phyloP scores from a whole-genome alignment of 768 basidiomycete genomes.

The Neoboletus subvelutipes region DNA sequence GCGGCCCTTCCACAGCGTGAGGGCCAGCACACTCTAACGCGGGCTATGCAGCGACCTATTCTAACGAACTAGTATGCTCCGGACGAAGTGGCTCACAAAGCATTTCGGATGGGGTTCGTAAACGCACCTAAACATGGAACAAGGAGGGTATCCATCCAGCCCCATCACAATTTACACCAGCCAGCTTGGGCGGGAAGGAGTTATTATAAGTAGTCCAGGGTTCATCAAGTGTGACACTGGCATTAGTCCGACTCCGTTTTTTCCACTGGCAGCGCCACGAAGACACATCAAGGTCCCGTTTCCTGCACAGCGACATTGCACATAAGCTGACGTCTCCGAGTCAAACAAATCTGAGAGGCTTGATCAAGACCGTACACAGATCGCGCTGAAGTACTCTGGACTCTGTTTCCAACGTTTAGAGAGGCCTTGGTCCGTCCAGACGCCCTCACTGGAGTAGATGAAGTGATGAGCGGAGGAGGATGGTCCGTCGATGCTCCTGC shows the following conservation, averaged over 20 bases:
- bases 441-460: neutral
- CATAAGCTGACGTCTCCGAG: neutral
- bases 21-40: conserved; percentile 36
- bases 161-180: neutral
- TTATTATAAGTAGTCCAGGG: neutral
- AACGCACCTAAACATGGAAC: neutral
- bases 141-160: neutral
- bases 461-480: neutral
- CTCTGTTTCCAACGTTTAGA: too few relatives aligned
- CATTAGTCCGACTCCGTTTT: too few relatives aligned
- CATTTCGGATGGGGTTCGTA: neutral
- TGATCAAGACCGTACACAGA: too few relatives aligned
- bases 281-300: too few relatives aligned
- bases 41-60: too few relatives aligned
- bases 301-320: neutral
- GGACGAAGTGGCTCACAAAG: neutral
- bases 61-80: too few relatives aligned
- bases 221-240: neutral
- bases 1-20: conserved; percentile 61
- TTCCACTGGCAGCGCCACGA: too few relatives aligned
- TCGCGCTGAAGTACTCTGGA: too few relatives aligned
- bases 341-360: neutral
- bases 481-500: neutral
- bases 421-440: too few relatives aligned
- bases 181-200: neutral